Evolutionary conservation across 208 protist species (phyloP).

Genomic region (Tritrichomonas foetus): DNA sequence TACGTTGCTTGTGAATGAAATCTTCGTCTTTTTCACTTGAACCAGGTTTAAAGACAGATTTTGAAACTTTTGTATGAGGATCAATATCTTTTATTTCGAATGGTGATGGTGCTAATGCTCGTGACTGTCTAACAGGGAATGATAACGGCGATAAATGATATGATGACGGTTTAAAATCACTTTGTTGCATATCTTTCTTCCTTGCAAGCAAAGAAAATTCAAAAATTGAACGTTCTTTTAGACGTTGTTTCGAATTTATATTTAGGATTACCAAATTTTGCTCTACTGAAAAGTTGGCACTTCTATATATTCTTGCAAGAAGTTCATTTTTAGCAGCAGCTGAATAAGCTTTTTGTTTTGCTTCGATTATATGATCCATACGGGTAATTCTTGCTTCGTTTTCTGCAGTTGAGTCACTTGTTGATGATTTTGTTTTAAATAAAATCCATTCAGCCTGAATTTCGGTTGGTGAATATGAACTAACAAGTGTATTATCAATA

Average conservation of each 20-base stretch:
- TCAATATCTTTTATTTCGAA: background rate
- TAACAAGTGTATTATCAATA: background rate
- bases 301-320: background rate
- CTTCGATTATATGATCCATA: background rate
- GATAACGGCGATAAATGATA: background rate
- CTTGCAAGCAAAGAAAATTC: background rate
- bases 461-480: background rate
- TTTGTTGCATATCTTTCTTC: background rate
- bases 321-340: background rate
- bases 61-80: no score
- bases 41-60: background rate
- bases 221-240: background rate
- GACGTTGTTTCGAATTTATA: background rate
- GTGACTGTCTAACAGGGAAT: background rate
- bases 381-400: background rate
- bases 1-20: no score
- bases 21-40: no score
- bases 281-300: background rate
- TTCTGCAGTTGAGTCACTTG: background rate
- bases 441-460: background rate
- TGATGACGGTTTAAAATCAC: background rate
- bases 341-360: background rate
- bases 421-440: background rate
- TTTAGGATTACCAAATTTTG: background rate
- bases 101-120: background rate